Evolutionary conservation across 768 basidiomycete genomes (phyloP).

Genomic region (Boletales sp.): DNA sequence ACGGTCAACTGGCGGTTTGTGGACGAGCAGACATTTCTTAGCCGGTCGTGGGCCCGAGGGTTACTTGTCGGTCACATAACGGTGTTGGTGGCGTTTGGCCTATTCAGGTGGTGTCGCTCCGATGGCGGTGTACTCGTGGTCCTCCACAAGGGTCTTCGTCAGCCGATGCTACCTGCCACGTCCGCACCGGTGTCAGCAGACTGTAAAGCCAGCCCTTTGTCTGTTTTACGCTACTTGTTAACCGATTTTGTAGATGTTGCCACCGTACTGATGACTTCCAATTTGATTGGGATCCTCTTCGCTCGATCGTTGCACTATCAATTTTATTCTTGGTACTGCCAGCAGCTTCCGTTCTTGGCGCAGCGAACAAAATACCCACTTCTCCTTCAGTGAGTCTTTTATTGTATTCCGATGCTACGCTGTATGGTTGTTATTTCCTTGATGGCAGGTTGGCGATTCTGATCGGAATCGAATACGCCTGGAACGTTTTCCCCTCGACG

Average conservation of each 20-base stretch:
- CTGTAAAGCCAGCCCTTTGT: conserved; percentile 44
- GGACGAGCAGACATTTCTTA: conserved; percentile 71
- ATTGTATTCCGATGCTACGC: background rate
- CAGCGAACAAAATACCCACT: conserved; percentile 71
- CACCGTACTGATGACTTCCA: conserved; percentile 84
- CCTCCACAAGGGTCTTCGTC: conserved; percentile 49
- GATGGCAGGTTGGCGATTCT: conserved; percentile 55
- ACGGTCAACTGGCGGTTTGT: conserved; percentile 97
- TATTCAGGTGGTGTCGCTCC: conserved; percentile 68
- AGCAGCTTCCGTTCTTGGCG: conserved; percentile 79
- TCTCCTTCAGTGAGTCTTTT: conserved; percentile 51
- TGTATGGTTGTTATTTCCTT: background rate
- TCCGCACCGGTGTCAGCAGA: conserved; percentile 49
- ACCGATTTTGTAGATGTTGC: conserved; percentile 56
- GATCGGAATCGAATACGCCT: conserved; percentile 71
- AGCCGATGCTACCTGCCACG: conserved; percentile 49
- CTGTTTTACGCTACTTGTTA: conserved; percentile 9
- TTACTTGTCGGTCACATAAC: conserved; percentile 67
- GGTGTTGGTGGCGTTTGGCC: conserved; percentile 60
- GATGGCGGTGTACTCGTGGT: conserved; percentile 66
- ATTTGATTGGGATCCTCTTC: conserved; percentile 87
- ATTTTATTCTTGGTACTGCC: conserved; percentile 97
- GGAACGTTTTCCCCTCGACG: conserved; percentile 88
- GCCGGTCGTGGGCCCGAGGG: conserved; percentile 51
- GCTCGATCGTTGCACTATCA: conserved; percentile 97